Evolutionary conservation across 495 filamentous ascomycete genomes (phyloP).

Genomic region (Aspergillus affinis): DNA sequence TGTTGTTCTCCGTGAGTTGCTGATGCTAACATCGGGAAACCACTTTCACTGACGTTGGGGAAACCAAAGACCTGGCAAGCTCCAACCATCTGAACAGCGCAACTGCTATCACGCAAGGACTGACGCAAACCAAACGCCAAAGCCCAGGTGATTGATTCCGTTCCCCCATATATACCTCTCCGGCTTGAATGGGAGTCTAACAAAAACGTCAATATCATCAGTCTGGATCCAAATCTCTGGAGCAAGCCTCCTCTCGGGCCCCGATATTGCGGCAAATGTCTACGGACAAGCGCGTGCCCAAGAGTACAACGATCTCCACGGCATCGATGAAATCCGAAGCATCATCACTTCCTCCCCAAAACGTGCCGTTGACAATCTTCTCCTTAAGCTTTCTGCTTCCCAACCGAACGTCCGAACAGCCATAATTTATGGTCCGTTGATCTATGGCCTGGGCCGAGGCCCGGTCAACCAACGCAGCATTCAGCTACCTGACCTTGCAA

Average conservation of each 20-base stretch:
- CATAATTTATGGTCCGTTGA: constrained; percentile 65
- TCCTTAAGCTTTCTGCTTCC: constrained; percentile 31
- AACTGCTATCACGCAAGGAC: constrained; percentile 30
- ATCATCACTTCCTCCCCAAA: constrained; percentile 39
- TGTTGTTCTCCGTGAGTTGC: constrained; percentile 39
- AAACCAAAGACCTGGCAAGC: constrained; percentile 31
- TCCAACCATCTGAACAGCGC: constrained; percentile 31
- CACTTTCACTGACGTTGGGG: neutral
- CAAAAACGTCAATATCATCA: constrained; percentile 7
- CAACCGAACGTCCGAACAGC: constrained; percentile 50
- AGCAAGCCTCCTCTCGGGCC: constrained; percentile 11
- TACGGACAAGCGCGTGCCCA: constrained; percentile 10
- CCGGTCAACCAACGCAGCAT: constrained; percentile 58
- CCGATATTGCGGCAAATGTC: constrained; percentile 6
- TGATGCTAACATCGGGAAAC: neutral
- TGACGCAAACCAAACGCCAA: constrained; percentile 11
- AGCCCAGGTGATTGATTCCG: neutral
- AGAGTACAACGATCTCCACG: constrained; percentile 14
- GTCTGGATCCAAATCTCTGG: constrained; percentile 26
- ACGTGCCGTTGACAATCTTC: constrained; percentile 47
- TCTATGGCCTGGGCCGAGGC: constrained; percentile 65
- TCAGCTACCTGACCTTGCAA: constrained; percentile 54
- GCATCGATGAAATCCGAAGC: constrained; percentile 23
- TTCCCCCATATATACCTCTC: neutral
- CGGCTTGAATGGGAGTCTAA: neutral